phyloP scores from a whole-genome alignment of 116 monocot species.

The Zostera marina region DNA sequence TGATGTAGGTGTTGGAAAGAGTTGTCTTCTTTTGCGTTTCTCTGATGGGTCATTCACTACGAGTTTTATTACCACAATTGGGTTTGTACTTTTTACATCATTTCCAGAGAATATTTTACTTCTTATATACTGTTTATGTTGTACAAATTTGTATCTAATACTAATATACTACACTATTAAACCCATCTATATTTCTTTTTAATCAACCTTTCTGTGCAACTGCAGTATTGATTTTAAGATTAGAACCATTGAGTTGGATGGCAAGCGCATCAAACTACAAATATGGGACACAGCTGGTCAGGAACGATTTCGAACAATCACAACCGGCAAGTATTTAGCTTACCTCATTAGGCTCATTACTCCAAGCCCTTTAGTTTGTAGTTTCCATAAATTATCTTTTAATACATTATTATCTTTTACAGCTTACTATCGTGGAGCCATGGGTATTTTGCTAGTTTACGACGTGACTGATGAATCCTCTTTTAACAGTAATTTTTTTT shows the following conservation, averaged over 20 bases:
- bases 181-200: background rate
- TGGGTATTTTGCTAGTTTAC: conserved; percentile 59
- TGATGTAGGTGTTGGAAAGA: conserved; percentile 71
- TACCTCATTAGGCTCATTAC: too few relatives aligned
- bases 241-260: conserved; percentile 70
- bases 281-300: conserved; percentile 94
- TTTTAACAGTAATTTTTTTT: conserved; percentile 45
- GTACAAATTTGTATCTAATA: background rate
- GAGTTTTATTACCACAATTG: conserved; percentile 92
- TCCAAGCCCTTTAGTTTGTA: too few relatives aligned
- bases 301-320: conserved; percentile 73
- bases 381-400: background rate
- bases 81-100: conserved; percentile 19
- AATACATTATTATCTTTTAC: conserved; percentile 3
- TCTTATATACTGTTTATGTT: background rate
- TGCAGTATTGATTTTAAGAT: conserved; percentile 83
- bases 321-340: conserved; percentile 32
- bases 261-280: conserved; percentile 72
- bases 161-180: too few relatives aligned
- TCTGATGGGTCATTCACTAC: conserved; percentile 89
- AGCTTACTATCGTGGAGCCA: conserved; percentile 77
- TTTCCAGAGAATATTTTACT: background rate
- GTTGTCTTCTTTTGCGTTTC: conserved; percentile 81
- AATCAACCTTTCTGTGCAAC: background rate
- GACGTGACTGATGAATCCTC: conserved; percentile 80